A percentile compares a stretch with the other conserved stretches of the same genome.
Evolutionary conservation across 192 early-diverging fungal genomes (phyloP).

Genomic region (Funneliformis geosporum): DNA sequence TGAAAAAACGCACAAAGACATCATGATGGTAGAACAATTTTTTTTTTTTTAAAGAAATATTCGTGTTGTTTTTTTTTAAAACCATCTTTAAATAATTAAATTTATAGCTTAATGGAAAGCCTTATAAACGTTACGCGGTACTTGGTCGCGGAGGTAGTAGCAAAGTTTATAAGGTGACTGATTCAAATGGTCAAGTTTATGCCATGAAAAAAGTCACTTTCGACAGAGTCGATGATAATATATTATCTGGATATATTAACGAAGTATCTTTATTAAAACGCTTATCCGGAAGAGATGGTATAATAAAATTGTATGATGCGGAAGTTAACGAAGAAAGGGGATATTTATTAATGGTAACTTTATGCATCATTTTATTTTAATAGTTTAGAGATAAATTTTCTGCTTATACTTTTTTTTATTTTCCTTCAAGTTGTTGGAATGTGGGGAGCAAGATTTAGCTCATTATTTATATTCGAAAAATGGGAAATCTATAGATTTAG

Average conservation of each 20-base stretch:
- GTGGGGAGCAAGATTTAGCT: conserved; percentile 87
- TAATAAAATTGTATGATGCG: conserved; percentile 77
- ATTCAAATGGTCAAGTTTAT: conserved; percentile 60
- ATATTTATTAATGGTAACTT: conserved; percentile 66
- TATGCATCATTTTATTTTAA: neutral
- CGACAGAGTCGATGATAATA: conserved; percentile 60
- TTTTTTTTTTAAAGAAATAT: neutral
- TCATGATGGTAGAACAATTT: neutral
- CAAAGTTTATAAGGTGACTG: conserved; percentile 88
- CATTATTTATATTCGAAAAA: conserved; percentile 55
- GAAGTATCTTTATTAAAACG: conserved; percentile 78
- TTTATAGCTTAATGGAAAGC: neutral
- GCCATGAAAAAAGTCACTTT: conserved; percentile 87
- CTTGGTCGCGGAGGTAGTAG: conserved; percentile 87
- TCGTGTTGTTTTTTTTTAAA: neutral
- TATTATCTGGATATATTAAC: conserved; percentile 76
- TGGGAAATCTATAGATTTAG: conserved; percentile 59
- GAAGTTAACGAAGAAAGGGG: conserved; percentile 68
- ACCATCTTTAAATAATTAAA: neutral
- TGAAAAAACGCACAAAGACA: neutral
- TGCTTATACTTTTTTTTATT: neutral
- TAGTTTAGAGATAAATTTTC: neutral
- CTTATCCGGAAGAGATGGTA: conserved; percentile 65
- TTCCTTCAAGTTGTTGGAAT: conserved; percentile 69
- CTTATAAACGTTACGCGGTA: neutral